Conservation (phyloP, 106 monocot genomes). For the Acorus gramineus region DNA sequence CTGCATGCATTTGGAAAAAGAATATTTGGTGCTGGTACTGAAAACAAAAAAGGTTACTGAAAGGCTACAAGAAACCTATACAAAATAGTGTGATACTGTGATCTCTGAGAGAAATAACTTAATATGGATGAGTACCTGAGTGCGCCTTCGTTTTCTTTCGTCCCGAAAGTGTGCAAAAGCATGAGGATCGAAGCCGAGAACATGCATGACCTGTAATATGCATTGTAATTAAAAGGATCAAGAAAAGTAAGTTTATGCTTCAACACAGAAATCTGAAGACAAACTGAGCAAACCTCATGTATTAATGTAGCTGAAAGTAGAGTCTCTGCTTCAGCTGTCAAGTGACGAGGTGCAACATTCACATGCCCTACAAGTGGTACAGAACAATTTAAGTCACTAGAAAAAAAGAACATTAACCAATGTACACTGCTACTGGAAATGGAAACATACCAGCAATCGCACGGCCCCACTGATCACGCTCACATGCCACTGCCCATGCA, state of each 20-base stretch:
- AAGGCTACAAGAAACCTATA: too few species aligned
- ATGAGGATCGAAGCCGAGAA: constrained; percentile 99
- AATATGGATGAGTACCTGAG: constrained; percentile 33
- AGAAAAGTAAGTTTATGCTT: too few species aligned
- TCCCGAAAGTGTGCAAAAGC: constrained; percentile 97
- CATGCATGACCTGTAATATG: constrained; percentile 89
- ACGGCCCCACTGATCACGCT: constrained; percentile 98
- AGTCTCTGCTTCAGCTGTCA: constrained; percentile 89
- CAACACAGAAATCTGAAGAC: too few species aligned
- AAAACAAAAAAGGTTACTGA: too few species aligned
- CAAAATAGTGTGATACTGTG: too few species aligned
- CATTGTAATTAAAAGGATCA: too few species aligned
- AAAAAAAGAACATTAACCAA: neutral
- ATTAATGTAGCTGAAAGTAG: constrained; percentile 94
- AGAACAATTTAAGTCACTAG: neutral
- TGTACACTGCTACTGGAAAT: neutral
- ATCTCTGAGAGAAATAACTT: too few species aligned
- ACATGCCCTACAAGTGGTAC: constrained; percentile 57
- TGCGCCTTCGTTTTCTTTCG: constrained; percentile 90
- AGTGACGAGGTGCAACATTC: constrained; percentile 98
- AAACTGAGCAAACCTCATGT: constrained; percentile 51
- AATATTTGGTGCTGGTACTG: too few species aligned
- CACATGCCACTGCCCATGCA: constrained; percentile 99
- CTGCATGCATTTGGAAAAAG: too few species aligned
- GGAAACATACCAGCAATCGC: constrained; percentile 75